A percentile compares a stretch with the other conserved stretches of the same genome.
These are phyloP conservation scores for Scenedesmus sp. DNA, from an alignment of 163 green algal species.

Conservation along the genomic window DNA sequence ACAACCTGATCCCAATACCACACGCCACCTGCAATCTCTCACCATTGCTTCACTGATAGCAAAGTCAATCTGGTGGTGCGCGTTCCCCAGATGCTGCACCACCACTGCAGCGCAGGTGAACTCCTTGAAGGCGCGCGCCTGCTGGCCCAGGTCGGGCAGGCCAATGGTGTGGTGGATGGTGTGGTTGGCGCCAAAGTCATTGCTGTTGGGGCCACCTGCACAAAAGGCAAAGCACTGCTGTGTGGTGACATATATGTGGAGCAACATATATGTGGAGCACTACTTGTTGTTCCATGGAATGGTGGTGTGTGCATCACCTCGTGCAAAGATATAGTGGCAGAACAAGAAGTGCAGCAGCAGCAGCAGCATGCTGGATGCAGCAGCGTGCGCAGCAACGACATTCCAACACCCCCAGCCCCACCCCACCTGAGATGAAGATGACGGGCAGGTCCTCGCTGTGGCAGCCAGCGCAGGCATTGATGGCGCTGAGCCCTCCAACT, in stretches of 20 bases:
- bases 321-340: not conserved
- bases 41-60: conserved; percentile 68
- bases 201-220: conserved; percentile 73
- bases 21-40: too few species aligned
- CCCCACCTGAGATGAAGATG: conserved; percentile 75
- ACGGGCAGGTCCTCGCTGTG: conserved; percentile 84
- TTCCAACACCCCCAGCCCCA: too few species aligned
- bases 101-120: conserved; percentile 69
- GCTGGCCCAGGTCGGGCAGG: conserved; percentile 33
- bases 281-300: too few species aligned
- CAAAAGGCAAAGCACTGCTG: too few species aligned
- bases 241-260: too few species aligned
- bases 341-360: not conserved
- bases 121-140: conserved; percentile 50
- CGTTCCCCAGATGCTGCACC: conserved; percentile 77
- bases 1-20: too few species aligned
- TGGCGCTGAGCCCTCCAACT: conserved; percentile 74
- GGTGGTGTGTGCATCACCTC: too few species aligned
- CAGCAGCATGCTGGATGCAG: not conserved
- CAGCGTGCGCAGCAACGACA: too few species aligned
- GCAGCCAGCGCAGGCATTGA: conserved; percentile 64
- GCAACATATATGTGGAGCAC: too few species aligned
- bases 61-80: conserved; percentile 76
- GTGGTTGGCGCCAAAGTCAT: conserved; percentile 82
- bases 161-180: conserved; percentile 66